Evolutionary conservation across 73 alveolate genomes (phyloP).

Genomic region (Tetrahymena thermophila): DNA sequence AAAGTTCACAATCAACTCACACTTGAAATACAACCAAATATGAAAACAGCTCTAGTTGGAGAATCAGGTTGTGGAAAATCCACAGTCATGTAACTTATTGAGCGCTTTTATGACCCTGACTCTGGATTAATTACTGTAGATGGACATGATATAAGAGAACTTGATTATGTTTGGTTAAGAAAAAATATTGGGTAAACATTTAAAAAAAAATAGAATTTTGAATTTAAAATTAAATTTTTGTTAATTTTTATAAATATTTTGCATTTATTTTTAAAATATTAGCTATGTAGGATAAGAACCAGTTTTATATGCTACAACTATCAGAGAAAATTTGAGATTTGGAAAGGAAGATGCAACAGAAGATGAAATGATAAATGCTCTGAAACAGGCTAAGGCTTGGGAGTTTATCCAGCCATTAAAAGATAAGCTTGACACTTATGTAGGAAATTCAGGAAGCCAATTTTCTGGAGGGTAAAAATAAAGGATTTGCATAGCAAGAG

Average conservation of each 20-base stretch:
- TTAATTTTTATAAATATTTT: no score
- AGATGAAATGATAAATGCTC: constrained; percentile 59
- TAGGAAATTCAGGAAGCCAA: constrained; percentile 68
- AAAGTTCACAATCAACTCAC: constrained; percentile 16
- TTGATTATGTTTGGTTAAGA: constrained; percentile 50
- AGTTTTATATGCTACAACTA: constrained; percentile 64
- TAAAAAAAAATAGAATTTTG: background rate
- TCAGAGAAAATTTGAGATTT: constrained; percentile 68
- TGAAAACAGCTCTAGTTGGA: constrained; percentile 71
- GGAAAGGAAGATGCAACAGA: constrained; percentile 75
- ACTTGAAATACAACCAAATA: constrained; percentile 46
- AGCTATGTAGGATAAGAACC: constrained; percentile 74
- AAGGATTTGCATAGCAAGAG: constrained; percentile 84
- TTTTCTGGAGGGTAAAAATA: constrained; percentile 86
- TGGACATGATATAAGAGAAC: constrained; percentile 50
- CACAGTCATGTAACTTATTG: constrained; percentile 58
- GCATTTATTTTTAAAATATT: background rate
- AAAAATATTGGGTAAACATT: constrained; percentile 49
- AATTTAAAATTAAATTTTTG: background rate
- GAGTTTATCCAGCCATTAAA: constrained; percentile 24
- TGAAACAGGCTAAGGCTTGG: constrained; percentile 62
- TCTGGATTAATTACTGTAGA: constrained; percentile 52
- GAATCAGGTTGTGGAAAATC: constrained; percentile 70
- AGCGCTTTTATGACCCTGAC: constrained; percentile 60
- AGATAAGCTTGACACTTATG: constrained; percentile 51